Conservation (phyloP, 768 basidiomycete species). For the Sporobolomyces phaffii region DNA sequence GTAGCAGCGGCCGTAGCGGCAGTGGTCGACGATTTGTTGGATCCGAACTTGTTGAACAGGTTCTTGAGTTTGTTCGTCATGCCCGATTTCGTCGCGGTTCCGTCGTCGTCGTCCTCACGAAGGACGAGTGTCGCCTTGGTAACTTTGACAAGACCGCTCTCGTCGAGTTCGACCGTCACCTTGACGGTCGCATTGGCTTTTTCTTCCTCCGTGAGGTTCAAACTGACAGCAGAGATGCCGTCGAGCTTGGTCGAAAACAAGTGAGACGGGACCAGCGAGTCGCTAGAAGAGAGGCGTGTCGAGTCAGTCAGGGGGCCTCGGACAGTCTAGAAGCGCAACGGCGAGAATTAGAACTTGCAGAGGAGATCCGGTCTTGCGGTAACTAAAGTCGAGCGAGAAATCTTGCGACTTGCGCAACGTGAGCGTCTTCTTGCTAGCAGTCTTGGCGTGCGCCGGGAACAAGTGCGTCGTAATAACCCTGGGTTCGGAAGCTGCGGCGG, state of each 20-base stretch:
- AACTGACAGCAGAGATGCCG: conserved; percentile 68
- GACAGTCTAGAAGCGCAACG: neutral
- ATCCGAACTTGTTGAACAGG: conserved; percentile 57
- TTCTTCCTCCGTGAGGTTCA: conserved; percentile 75
- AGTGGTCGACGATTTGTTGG: conserved; percentile 42
- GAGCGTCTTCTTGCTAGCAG: conserved; percentile 75
- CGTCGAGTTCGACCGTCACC: conserved; percentile 72
- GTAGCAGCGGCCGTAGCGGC: conserved; percentile 43
- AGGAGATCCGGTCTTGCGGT: conserved; percentile 61
- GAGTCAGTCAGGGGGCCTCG: neutral
- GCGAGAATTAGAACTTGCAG: neutral
- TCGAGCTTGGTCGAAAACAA: conserved; percentile 66
- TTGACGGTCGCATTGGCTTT: conserved; percentile 78
- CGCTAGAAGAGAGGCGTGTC: neutral
- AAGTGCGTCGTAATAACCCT: conserved; percentile 69
- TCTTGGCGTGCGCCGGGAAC: conserved; percentile 70
- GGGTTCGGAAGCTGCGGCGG: conserved; percentile 46
- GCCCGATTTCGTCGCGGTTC: neutral
- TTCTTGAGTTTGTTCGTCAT: conserved; percentile 73
- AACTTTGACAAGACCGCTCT: conserved; percentile 77
- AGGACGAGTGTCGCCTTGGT: conserved; percentile 65
- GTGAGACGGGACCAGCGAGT: conserved; percentile 34
- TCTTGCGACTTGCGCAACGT: conserved; percentile 80
- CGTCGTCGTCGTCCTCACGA: conserved; percentile 62
- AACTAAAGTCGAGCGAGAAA: conserved; percentile 69